Conservation (phyloP, 306 rosid genomes). For the Parietaria judaica region DNA sequence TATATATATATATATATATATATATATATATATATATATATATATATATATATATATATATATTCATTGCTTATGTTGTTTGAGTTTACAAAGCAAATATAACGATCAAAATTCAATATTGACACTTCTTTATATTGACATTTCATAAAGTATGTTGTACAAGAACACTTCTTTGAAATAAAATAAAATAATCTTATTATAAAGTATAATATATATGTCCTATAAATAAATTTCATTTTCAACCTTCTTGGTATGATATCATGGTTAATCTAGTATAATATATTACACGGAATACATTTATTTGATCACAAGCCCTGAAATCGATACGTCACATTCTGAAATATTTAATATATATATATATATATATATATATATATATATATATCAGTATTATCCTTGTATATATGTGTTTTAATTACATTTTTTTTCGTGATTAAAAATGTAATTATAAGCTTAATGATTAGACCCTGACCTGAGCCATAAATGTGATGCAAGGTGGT, state of each 20-base stretch:
- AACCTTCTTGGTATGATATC: neutral
- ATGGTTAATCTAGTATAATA: neutral
- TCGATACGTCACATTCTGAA: slow-evolving; percentile 1
- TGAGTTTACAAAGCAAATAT: no score
- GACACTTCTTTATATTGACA: no score
- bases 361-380: neutral
- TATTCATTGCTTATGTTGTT: no score
- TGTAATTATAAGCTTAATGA: neutral
- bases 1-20: no score
- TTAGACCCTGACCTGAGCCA: neutral
- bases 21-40: no score
- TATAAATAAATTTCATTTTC: no score
- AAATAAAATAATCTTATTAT: no score
- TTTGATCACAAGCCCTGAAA: neutral
- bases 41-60: no score
- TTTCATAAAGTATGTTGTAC: no score
- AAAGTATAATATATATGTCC: no score
- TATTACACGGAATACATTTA: neutral
- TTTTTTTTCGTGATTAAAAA: neutral
- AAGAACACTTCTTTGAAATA: no score
- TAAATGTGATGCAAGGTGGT: neutral
- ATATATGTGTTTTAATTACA: neutral
- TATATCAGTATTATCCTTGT: neutral
- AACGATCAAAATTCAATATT: no score
- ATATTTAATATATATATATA: neutral